Evolutionary conservation across 2,329 filamentous ascomycete species (phyloP).

Genomic region (Phyllachora maydis): DNA sequence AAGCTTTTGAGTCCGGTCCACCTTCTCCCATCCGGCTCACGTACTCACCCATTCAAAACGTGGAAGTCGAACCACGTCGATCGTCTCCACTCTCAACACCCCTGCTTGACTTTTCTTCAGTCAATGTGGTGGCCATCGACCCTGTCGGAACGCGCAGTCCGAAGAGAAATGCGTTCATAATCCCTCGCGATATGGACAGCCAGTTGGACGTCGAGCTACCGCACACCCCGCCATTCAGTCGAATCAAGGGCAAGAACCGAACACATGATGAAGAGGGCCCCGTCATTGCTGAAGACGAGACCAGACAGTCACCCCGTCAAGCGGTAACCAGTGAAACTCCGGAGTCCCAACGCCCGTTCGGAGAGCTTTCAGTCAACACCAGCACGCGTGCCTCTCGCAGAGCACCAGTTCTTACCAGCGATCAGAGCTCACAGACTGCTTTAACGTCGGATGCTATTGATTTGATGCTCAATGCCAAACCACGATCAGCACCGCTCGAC

Average conservation of each 20-base stretch:
- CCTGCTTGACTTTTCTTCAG: slow-evolving; percentile 14
- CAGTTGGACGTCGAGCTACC: slow-evolving; percentile 1
- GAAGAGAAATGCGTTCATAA: slow-evolving; percentile 32
- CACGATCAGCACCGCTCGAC: slow-evolving; percentile 10
- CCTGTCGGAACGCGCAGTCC: slow-evolving; percentile 26
- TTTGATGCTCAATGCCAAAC: slow-evolving; percentile 41
- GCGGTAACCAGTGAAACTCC: slow-evolving; percentile 22
- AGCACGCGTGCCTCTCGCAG: slow-evolving; percentile 18
- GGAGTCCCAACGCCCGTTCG: slow-evolving; percentile 35
- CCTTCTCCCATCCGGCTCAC: slow-evolving; percentile 3
- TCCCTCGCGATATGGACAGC: slow-evolving; percentile 21
- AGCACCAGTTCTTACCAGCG: slow-evolving; percentile 24
- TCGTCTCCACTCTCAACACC: slow-evolving; percentile 2
- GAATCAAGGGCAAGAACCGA: slow-evolving; percentile 15
- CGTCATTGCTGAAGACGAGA: slow-evolving; percentile 44
- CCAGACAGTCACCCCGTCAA: slow-evolving; percentile 27
- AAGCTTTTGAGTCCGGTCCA: too few species aligned
- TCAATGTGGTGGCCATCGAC: slow-evolving; percentile 16
- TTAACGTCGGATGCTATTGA: slow-evolving; percentile 72
- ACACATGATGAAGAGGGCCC: slow-evolving; percentile 14
- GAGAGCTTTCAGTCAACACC: slow-evolving; percentile 40
- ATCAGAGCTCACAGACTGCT: slow-evolving; percentile 64
- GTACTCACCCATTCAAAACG: slow-evolving; percentile 8
- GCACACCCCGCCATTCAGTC: slow-evolving; percentile 8
- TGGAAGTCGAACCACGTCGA: slow-evolving; percentile 12